Percentiles rank a stretch among this genome's conserved stretches.
These are phyloP conservation scores for Castanospermum australe DNA, from an alignment of 306 rosid genomes.

Conservation along the genomic window DNA sequence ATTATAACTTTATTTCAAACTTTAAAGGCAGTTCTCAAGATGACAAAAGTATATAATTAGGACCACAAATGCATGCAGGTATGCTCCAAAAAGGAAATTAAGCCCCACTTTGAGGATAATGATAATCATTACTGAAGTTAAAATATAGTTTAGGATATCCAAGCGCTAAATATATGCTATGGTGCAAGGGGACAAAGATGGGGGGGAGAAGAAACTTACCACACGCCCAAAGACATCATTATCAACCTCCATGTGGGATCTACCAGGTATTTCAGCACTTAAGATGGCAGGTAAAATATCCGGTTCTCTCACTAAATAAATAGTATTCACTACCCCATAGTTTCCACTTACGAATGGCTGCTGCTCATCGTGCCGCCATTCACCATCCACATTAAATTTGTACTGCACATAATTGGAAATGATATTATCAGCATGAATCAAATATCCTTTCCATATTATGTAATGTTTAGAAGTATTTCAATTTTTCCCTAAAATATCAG, in stretches of 20 bases:
- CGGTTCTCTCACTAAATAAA: conserved; percentile 49
- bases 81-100: background rate
- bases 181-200: background rate
- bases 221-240: conserved; percentile 44
- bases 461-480: background rate
- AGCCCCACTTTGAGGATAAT: background rate
- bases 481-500: background rate
- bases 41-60: background rate
- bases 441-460: background rate
- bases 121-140: background rate
- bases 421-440: conserved; percentile 31
- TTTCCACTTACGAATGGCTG: conserved; percentile 54
- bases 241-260: conserved; percentile 84
- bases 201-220: conserved; percentile 41
- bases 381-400: conserved; percentile 82
- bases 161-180: conserved; percentile 14
- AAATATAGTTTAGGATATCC: too few species aligned
- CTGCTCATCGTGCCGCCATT: conserved; percentile 82
- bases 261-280: conserved; percentile 49
- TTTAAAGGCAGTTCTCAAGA: conserved; percentile 4
- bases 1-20: background rate
- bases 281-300: conserved; percentile 41
- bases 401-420: conserved; percentile 53
- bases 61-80: background rate
- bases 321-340: conserved; percentile 71